Evolutionary conservation across 495 filamentous ascomycete genomes (phyloP).

Genomic region (Penicillium coprophilum): DNA sequence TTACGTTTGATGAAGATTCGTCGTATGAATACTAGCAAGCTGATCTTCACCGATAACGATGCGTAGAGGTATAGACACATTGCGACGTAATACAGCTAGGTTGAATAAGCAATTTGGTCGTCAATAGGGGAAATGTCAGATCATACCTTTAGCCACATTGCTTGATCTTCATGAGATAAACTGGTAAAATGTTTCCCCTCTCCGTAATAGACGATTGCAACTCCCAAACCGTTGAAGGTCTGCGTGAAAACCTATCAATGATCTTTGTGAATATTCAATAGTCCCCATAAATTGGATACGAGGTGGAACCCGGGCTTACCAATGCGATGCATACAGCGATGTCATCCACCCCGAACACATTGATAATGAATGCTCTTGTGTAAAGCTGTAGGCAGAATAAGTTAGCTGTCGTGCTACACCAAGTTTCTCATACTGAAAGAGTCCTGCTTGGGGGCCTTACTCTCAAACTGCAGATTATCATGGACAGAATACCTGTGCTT

Average conservation of each 20-base stretch:
- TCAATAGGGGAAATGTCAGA: background rate
- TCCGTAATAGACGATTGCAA: conserved; percentile 9
- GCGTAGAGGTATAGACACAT: conserved; percentile 11
- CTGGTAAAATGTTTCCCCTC: conserved; percentile 3
- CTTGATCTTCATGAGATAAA: background rate
- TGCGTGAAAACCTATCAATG: conserved; percentile 9
- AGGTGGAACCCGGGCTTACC: background rate
- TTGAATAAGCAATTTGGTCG: background rate
- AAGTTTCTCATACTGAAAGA: background rate
- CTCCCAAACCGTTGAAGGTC: conserved; percentile 1
- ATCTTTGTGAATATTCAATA: background rate
- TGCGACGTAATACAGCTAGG: conserved; percentile 8
- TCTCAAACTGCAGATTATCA: conserved; percentile 10
- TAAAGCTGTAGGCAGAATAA: conserved; percentile 8
- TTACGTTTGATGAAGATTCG: conserved; percentile 9
- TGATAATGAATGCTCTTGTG: conserved; percentile 2
- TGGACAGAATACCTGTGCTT: background rate
- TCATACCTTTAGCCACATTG: conserved; percentile 1
- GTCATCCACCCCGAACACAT: conserved; percentile 6
- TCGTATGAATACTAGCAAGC: conserved; percentile 7
- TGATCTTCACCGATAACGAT: conserved; percentile 7
- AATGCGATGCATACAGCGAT: conserved; percentile 8
- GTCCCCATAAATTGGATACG: no score
- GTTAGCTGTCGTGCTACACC: background rate
- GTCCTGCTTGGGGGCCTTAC: background rate